A percentile compares a stretch with the other conserved stretches of the same genome.
phyloP scores from a whole-genome alignment of 2,329 filamentous ascomycete species.

The Nothophoma quercina region DNA sequence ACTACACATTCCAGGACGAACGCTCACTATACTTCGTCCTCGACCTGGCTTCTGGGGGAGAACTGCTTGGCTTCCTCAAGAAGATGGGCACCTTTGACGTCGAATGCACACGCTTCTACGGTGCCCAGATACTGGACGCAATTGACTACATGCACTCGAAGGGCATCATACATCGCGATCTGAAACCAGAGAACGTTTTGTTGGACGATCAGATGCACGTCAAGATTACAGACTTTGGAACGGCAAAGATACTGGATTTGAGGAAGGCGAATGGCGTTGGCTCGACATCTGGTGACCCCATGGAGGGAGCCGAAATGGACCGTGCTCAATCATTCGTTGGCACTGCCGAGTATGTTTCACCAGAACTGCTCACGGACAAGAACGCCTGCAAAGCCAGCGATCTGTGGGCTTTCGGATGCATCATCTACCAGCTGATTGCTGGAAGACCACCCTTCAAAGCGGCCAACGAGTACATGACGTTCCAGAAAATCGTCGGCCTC shows the following conservation, averaged over 20 bases:
- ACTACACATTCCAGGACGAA: conserved; percentile 99
- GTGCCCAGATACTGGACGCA: conserved; percentile 92
- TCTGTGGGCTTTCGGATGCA: conserved; percentile 97
- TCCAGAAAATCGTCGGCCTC: conserved; percentile 94
- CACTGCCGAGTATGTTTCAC: conserved; percentile 97
- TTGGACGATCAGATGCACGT: conserved; percentile 96
- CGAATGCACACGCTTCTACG: conserved; percentile 93
- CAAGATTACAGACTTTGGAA: conserved; percentile 99
- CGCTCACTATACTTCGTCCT: conserved; percentile 95
- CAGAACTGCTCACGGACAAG: conserved; percentile 95
- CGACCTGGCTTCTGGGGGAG: conserved; percentile 89
- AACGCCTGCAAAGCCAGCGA: conserved; percentile 98
- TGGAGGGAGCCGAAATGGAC: conserved; percentile 69
- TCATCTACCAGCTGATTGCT: conserved; percentile 93
- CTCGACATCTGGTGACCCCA: conserved; percentile 55
- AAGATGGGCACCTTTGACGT: conserved; percentile 94
- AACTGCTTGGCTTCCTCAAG: conserved; percentile 90
- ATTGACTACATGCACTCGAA: conserved; percentile 98
- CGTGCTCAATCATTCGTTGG: conserved; percentile 95
- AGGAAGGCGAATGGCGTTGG: conserved; percentile 54
- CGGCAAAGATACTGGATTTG: conserved; percentile 84
- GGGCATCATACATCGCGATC: conserved; percentile 93
- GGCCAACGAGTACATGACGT: conserved; percentile 93
- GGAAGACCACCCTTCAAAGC: conserved; percentile 98
- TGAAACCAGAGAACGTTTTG: conserved; percentile 97